These are phyloP conservation scores for Pseudopyricularia javanii DNA, from an alignment of 2,329 filamentous ascomycete genomes.

Conservation along the genomic window DNA sequence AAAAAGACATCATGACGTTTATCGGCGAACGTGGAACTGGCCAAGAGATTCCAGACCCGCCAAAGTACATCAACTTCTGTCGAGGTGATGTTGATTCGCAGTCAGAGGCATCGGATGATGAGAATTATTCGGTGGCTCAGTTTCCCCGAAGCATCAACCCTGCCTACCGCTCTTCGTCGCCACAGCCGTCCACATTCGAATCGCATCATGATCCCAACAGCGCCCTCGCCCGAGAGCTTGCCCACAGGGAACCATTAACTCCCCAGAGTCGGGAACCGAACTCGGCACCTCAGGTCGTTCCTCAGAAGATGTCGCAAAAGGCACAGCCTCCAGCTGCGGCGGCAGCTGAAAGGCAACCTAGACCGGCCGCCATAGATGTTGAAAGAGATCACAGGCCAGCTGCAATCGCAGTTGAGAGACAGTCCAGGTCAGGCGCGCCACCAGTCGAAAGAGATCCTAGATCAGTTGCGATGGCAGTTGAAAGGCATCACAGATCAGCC, in stretches of 20 bases:
- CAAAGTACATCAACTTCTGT: constrained; percentile 98
- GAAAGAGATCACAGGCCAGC: not conserved
- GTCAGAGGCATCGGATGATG: constrained; percentile 77
- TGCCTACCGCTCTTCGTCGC: constrained; percentile 88
- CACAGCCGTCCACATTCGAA: constrained; percentile 84
- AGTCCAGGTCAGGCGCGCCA: constrained; percentile 7
- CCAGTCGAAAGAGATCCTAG: constrained; percentile 11
- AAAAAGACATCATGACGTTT: constrained; percentile 83
- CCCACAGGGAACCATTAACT: constrained; percentile 36
- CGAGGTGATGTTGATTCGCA: constrained; percentile 75
- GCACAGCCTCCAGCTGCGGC: not conserved
- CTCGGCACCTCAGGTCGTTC: constrained; percentile 36
- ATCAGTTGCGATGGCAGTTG: constrained; percentile 1
- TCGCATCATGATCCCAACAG: constrained; percentile 83
- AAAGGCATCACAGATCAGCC: constrained; percentile 2
- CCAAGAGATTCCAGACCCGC: constrained; percentile 92
- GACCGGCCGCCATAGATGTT: not conserved
- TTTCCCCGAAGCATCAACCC: constrained; percentile 94
- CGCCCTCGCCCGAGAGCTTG: constrained; percentile 56
- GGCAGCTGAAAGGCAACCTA: not conserved
- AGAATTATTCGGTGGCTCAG: constrained; percentile 86
- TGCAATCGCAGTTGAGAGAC: constrained; percentile 12
- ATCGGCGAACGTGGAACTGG: constrained; percentile 84
- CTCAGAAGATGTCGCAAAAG: not conserved
- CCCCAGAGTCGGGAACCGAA: constrained; percentile 36